phyloP scores from a whole-genome alignment of 495 filamentous ascomycete species.

The Podospora appendiculata region DNA sequence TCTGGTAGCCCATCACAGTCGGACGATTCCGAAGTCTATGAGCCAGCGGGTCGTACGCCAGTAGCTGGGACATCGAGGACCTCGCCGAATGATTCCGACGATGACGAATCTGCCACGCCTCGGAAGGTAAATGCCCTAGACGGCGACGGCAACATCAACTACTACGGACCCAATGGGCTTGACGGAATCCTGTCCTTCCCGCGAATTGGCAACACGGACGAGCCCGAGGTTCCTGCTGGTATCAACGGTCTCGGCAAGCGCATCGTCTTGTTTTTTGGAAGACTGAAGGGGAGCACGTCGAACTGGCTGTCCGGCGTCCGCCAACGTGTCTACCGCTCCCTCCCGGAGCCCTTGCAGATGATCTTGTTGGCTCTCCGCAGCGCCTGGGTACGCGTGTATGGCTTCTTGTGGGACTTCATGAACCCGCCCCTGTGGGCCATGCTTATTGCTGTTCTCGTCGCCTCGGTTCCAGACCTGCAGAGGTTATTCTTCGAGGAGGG shows the following conservation, averaged over 20 bases:
- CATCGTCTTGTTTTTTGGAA: constrained; percentile 8
- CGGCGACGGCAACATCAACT: constrained; percentile 3
- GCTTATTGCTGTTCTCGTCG: constrained; percentile 79
- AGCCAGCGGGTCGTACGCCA: constrained; percentile 41
- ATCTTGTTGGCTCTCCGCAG: constrained; percentile 35
- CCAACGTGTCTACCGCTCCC: constrained; percentile 20
- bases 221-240: constrained; percentile 24
- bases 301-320: constrained; percentile 25
- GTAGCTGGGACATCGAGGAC: constrained; percentile 29
- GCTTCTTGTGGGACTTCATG: constrained; percentile 85
- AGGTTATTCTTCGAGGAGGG: constrained; percentile 80
- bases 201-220: constrained; percentile 27
- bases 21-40: constrained; percentile 33
- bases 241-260: constrained; percentile 24
- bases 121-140: constrained; percentile 12
- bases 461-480: constrained; percentile 81
- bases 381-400: constrained; percentile 43
- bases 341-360: constrained; percentile 55
- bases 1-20: constrained; percentile 17
- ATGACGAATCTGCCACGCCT: constrained; percentile 23
- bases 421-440: constrained; percentile 98
- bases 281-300: constrained; percentile 20
- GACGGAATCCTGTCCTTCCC: constrained; percentile 39
- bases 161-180: constrained; percentile 10
- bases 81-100: constrained; percentile 35